Evolutionary conservation across 306 rosid genomes (phyloP).

Genomic region (Ammopiptanthus mongolicus): DNA sequence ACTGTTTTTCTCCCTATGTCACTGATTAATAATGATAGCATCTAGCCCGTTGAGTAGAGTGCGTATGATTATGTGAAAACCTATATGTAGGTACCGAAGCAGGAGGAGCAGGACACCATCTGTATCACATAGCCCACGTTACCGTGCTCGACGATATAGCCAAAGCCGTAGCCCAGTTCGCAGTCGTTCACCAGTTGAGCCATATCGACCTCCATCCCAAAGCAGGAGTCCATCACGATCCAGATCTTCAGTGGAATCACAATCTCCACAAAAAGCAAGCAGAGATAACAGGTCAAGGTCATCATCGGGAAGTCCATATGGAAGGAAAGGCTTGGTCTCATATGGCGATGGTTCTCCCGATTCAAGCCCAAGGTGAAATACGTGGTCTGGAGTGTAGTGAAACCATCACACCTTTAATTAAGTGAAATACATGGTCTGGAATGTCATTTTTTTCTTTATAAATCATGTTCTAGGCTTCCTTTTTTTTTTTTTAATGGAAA

Average conservation of each 20-base stretch:
- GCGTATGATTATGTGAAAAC: not conserved
- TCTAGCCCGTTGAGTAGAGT: not conserved
- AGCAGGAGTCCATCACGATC: slow-evolving; percentile 64
- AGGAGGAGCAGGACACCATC: slow-evolving; percentile 85
- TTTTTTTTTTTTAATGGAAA: not conserved
- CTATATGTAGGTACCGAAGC: slow-evolving; percentile 60
- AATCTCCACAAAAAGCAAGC: slow-evolving; percentile 45
- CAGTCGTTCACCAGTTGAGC: slow-evolving; percentile 57
- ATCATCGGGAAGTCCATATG: slow-evolving; percentile 59
- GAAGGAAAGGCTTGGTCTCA: slow-evolving; percentile 80
- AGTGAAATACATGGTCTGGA: not conserved
- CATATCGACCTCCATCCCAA: slow-evolving; percentile 43
- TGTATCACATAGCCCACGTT: slow-evolving; percentile 77
- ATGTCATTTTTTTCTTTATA: not conserved
- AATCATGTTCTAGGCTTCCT: not conserved
- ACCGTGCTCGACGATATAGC: slow-evolving; percentile 56
- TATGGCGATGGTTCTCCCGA: slow-evolving; percentile 53
- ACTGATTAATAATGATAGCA: not conserved
- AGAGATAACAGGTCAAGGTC: slow-evolving; percentile 53
- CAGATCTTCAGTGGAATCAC: slow-evolving; percentile 51
- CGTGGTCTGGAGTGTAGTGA: not conserved
- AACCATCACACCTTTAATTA: not conserved
- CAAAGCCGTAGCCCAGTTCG: slow-evolving; percentile 56
- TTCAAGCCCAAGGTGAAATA: not conserved
- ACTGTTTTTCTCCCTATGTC: not conserved